phyloP scores from a whole-genome alignment of 805 yeast species.

The Cyberlindnera subsufficiens region DNA sequence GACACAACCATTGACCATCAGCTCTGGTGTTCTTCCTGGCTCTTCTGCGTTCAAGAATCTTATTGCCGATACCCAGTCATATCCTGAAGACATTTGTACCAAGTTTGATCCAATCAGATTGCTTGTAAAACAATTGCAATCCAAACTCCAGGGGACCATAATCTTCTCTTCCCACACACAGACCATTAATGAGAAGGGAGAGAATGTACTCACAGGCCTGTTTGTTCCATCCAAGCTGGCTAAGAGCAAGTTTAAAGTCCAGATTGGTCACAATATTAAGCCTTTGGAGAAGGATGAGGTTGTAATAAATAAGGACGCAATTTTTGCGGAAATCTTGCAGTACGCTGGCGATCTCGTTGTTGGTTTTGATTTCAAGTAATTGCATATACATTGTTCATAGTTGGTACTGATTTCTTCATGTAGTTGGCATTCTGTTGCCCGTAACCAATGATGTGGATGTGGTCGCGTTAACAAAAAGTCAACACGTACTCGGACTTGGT shows the following conservation, averaged over 20 bases:
- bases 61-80: constrained; percentile 24
- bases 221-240: constrained; percentile 62
- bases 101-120: constrained; percentile 58
- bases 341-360: constrained; percentile 64
- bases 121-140: constrained; percentile 53
- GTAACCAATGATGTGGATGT: no score
- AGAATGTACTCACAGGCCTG: constrained; percentile 70
- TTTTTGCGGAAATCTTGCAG: constrained; percentile 63
- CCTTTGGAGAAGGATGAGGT: constrained; percentile 53
- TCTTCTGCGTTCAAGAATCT: constrained; percentile 59
- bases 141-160: constrained; percentile 59
- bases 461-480: no score
- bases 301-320: constrained; percentile 61
- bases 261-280: constrained; percentile 64
- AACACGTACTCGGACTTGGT: no score
- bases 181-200: constrained; percentile 46
- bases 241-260: constrained; percentile 71
- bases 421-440: no score
- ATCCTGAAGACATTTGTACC: constrained; percentile 34
- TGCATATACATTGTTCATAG: neutral
- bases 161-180: constrained; percentile 61
- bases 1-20: constrained; percentile 34
- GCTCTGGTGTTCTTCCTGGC: constrained; percentile 46
- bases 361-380: constrained; percentile 24
- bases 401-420: no score